phyloP scores from a whole-genome alignment of 2,329 filamentous ascomycete genomes.

The Proliferodiscus dingleyae region DNA sequence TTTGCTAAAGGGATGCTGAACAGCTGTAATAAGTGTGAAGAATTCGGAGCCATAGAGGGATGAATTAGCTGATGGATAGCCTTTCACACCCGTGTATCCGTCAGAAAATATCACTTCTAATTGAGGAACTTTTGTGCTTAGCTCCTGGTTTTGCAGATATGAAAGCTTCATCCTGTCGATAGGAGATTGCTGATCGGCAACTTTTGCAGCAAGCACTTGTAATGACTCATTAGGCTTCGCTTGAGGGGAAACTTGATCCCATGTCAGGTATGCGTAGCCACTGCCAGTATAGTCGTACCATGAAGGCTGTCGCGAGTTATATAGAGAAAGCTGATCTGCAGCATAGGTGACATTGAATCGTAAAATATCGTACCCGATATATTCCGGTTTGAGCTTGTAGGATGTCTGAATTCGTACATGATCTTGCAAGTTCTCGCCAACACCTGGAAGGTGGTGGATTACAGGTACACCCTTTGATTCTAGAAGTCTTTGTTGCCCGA shows the following conservation, averaged over 20 bases:
- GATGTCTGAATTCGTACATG: slow-evolving; percentile 28
- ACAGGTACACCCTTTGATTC: slow-evolving; percentile 35
- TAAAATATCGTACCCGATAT: slow-evolving; percentile 16
- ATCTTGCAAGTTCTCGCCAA: slow-evolving; percentile 48
- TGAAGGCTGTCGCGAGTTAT: slow-evolving; percentile 11
- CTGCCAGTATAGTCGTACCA: slow-evolving; percentile 26
- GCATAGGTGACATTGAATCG: slow-evolving; percentile 27
- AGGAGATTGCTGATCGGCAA: slow-evolving; percentile 27
- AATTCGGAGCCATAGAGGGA: slow-evolving; percentile 17
- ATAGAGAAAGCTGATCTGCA: slow-evolving; percentile 32
- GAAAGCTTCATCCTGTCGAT: slow-evolving; percentile 38
- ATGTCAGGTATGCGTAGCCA: slow-evolving; percentile 39
- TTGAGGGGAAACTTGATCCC: slow-evolving; percentile 34
- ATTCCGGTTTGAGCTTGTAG: slow-evolving; percentile 20
- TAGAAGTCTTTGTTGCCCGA: slow-evolving; percentile 39
- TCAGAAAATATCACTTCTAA: slow-evolving; percentile 36
- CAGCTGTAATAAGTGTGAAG: slow-evolving; percentile 41
- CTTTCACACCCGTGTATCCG: slow-evolving; percentile 37
- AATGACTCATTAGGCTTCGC: slow-evolving; percentile 24
- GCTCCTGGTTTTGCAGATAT: slow-evolving; percentile 32
- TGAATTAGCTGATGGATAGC: slow-evolving; percentile 15
- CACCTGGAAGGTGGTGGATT: slow-evolving; percentile 43
- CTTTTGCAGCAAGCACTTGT: slow-evolving; percentile 32
- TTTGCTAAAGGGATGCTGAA: slow-evolving; percentile 52
- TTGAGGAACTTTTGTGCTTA: slow-evolving; percentile 14